Percentiles rank a stretch among this genome's conserved stretches.
Evolutionary conservation across 1,139 yeast species (phyloP).

Genomic region (Arxiozyma slooffiae): DNA sequence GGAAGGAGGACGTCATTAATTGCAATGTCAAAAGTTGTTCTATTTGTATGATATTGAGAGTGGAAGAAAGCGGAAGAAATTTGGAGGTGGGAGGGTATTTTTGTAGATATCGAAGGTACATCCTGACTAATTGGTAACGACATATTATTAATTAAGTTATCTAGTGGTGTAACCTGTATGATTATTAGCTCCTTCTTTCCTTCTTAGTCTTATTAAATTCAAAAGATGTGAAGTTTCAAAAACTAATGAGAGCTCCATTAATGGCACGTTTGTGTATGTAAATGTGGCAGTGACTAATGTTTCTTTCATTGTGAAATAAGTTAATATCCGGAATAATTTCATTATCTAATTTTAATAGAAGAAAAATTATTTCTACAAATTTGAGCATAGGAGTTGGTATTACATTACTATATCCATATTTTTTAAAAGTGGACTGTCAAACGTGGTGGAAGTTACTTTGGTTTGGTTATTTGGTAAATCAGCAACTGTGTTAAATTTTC

Average conservation of each 20-base stretch:
- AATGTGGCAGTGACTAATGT: not conserved
- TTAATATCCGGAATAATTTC: not conserved
- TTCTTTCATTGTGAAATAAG: not conserved
- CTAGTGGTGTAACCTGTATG: slow-evolving; percentile 1
- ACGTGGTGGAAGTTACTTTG: not conserved
- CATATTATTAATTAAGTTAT: not conserved
- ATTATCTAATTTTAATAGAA: not conserved
- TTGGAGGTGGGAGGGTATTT: too few relatives aligned
- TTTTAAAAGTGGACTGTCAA: not conserved
- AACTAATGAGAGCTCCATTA: not conserved
- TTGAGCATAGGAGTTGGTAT: slow-evolving; percentile 4
- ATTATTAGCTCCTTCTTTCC: slow-evolving; percentile 3
- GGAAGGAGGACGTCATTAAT: not conserved
- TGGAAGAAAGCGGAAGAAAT: not conserved
- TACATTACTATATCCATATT: not conserved
- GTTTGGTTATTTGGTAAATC: not conserved
- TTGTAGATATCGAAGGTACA: not conserved
- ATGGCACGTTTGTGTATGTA: not conserved
- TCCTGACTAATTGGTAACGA: not conserved
- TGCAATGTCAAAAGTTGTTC: not conserved
- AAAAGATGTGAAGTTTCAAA: not conserved
- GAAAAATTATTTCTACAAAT: slow-evolving; percentile 4
- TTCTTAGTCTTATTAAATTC: not conserved
- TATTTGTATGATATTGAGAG: not conserved
- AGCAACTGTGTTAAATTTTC: not conserved